phyloP scores from a whole-genome alignment of 495 filamentous ascomycete species.

The Lophiostoma macrostomum region DNA sequence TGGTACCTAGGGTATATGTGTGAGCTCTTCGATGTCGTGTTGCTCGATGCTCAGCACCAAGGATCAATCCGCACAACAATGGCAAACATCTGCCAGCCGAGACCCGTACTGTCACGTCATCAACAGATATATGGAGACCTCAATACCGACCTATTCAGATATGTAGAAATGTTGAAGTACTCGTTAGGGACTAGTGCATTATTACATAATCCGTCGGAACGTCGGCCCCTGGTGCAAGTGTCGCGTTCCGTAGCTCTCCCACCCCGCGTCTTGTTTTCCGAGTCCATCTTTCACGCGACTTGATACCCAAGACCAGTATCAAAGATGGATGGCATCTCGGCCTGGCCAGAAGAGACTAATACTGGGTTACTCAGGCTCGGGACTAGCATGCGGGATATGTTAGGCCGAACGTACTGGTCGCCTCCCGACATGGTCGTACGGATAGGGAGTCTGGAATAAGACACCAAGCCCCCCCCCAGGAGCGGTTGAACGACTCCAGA shows the following conservation, averaged over 20 bases:
- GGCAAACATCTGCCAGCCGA: too few species aligned
- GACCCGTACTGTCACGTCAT: too few species aligned
- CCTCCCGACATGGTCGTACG: neutral
- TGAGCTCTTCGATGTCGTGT: too few species aligned
- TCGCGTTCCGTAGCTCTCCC: neutral
- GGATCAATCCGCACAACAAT: too few species aligned
- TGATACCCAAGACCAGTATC: constrained; percentile 4
- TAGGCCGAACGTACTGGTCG: constrained; percentile 15
- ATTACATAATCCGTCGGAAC: constrained; percentile 5
- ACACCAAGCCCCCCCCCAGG: constrained; percentile 9
- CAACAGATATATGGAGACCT: too few species aligned
- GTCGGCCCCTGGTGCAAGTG: neutral
- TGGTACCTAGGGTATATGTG: too few species aligned
- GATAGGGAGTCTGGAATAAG: constrained; percentile 6
- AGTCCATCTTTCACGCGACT: constrained; percentile 1
- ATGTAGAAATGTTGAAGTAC: neutral
- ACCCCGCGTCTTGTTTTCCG: constrained; percentile 2
- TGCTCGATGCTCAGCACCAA: too few species aligned
- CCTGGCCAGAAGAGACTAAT: neutral
- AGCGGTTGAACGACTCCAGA: constrained; percentile 26
- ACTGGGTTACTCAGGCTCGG: neutral
- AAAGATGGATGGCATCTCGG: neutral
- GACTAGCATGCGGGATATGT: constrained; percentile 9
- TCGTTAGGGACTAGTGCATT: neutral
- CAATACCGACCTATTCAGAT: too few species aligned